phyloP scores from a whole-genome alignment of 2,329 filamentous ascomycete species.

The Macrophomina tecta region DNA sequence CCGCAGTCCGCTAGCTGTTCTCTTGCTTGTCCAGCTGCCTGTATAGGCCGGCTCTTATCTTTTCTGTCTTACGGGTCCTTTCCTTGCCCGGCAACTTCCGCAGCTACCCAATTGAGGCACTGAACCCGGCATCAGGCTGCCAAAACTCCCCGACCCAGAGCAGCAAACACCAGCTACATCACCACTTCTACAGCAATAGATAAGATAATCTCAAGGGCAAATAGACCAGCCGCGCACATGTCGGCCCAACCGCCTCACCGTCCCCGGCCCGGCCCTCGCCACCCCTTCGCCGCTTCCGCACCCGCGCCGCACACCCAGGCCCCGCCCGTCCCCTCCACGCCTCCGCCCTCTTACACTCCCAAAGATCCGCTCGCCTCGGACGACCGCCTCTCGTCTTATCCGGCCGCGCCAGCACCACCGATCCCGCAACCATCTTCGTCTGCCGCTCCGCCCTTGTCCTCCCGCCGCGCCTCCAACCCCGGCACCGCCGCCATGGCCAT shows the following conservation, averaged over 20 bases:
- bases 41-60: neutral
- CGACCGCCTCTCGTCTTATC: neutral
- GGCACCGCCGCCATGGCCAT: neutral
- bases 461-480: slow-evolving; percentile 4
- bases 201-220: neutral
- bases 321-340: slow-evolving; percentile 23
- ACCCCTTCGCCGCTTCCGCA: slow-evolving; percentile 26
- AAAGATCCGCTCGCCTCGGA: slow-evolving; percentile 19
- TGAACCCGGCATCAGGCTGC: neutral
- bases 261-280: slow-evolving; percentile 18
- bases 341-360: slow-evolving; percentile 22
- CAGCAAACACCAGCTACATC: neutral
- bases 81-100: neutral
- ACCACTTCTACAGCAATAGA: neutral
- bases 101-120: neutral
- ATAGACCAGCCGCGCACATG: neutral
- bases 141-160: neutral
- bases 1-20: slow-evolving; percentile 3
- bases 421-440: neutral
- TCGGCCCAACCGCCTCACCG: slow-evolving; percentile 12
- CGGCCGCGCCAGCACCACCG: neutral
- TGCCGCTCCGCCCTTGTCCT: neutral
- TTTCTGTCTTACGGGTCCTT: neutral
- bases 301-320: slow-evolving; percentile 28
- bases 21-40: neutral